phyloP scores from a whole-genome alignment of 306 rosid species.

The Quercus cerris region DNA sequence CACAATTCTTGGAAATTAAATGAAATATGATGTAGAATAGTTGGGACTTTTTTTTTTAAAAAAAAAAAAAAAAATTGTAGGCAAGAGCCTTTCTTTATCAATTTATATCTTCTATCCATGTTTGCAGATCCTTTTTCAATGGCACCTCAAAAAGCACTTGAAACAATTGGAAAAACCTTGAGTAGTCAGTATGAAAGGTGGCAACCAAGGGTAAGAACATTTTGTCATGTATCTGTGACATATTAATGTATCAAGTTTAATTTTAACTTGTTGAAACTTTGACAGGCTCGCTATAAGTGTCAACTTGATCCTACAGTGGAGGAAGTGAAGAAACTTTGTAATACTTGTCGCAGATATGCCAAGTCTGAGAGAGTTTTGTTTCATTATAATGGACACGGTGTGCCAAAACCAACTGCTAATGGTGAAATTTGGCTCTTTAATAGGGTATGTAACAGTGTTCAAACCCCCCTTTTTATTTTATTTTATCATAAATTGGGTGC shows the following conservation, averaged over 20 bases:
- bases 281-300: conserved; percentile 86
- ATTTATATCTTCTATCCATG: conserved; percentile 12
- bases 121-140: conserved; percentile 88
- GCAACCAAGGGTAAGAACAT: conserved; percentile 84
- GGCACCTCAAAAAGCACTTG: conserved; percentile 95
- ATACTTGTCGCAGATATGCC: conserved; percentile 76
- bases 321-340: conserved; percentile 98
- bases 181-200: conserved; percentile 93
- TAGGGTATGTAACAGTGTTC: conserved; percentile 53
- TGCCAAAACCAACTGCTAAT: conserved; percentile 92
- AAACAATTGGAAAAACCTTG: conserved; percentile 84
- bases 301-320: conserved; percentile 97
- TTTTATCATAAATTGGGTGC: not conserved
- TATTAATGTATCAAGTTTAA: conserved; percentile 17
- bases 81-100: not conserved
- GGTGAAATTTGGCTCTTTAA: conserved; percentile 99
- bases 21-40: not conserved
- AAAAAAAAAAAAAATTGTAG: not conserved
- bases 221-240: conserved; percentile 12
- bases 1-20: not conserved
- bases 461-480: conserved; percentile 6
- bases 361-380: conserved; percentile 93
- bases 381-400: conserved; percentile 99
- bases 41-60: not conserved
- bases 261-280: conserved; percentile 28